Evolutionary conservation across 2,329 filamentous ascomycete species (phyloP).

Genomic region (Alternaria brassicicola): DNA sequence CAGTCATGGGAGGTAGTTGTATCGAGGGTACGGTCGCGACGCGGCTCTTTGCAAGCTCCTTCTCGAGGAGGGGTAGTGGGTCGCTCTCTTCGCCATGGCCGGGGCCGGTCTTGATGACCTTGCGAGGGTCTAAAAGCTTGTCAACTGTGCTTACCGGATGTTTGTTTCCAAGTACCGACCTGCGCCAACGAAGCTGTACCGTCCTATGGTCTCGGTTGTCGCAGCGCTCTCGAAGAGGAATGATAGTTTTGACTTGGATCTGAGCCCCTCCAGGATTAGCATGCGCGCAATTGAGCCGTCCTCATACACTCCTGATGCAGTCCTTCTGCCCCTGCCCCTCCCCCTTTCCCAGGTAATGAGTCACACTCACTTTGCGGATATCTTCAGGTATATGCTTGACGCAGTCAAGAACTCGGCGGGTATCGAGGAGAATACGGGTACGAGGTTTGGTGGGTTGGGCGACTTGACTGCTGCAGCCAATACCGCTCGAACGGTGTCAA

Average conservation of each 20-base stretch:
- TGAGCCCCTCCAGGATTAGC: constrained; percentile 32
- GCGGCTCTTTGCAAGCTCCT: constrained; percentile 77
- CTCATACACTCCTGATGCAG: background rate
- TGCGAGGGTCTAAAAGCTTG: constrained; percentile 61
- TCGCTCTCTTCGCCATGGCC: constrained; percentile 85
- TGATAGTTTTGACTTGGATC: constrained; percentile 74
- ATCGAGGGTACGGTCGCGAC: constrained; percentile 85
- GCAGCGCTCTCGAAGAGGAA: constrained; percentile 97
- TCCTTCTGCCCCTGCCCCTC: no score
- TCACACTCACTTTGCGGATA: constrained; percentile 71
- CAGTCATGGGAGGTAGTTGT: constrained; percentile 82
- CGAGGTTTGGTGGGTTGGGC: constrained; percentile 72
- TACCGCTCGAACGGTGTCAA: constrained; percentile 65
- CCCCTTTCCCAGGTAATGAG: constrained; percentile 23
- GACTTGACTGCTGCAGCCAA: constrained; percentile 59
- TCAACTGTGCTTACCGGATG: constrained; percentile 4
- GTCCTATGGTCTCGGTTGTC: constrained; percentile 85
- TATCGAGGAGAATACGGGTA: constrained; percentile 83
- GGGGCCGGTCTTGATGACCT: constrained; percentile 84
- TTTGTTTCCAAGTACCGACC: constrained; percentile 54
- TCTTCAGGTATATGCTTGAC: constrained; percentile 92
- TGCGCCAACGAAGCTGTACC: constrained; percentile 94
- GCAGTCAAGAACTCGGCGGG: constrained; percentile 93
- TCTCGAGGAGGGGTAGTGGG: constrained; percentile 80
- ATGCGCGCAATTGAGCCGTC: background rate